These are phyloP conservation scores for Tulasnella sp. DNA, from an alignment of 768 basidiomycete genomes.

Conservation along the genomic window DNA sequence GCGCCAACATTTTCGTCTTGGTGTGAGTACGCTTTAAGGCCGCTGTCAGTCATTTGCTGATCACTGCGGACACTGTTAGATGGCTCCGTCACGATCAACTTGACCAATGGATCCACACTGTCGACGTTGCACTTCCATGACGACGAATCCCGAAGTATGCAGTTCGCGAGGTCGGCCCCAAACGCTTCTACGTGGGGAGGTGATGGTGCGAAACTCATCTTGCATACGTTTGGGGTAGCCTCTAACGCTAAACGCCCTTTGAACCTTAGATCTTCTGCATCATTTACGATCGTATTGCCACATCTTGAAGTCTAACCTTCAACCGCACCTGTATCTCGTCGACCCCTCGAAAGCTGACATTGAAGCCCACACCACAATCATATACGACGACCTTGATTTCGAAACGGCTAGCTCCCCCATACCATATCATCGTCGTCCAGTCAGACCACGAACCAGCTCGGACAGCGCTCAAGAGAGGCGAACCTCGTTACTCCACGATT, in stretches of 20 bases:
- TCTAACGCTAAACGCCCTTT: neutral
- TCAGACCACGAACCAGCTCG: constrained; percentile 19
- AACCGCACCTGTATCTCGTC: constrained; percentile 75
- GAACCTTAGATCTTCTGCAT: constrained; percentile 46
- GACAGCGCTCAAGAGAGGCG: neutral
- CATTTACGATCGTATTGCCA: constrained; percentile 67
- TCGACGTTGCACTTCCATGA: constrained; percentile 94
- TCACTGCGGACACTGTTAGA: constrained; percentile 36
- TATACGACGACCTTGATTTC: constrained; percentile 77
- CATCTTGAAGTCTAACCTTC: constrained; percentile 72
- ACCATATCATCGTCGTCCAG: constrained; percentile 68
- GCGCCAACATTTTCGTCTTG: constrained; percentile 76
- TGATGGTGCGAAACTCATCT: constrained; percentile 2
- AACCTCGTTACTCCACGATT: constrained; percentile 67
- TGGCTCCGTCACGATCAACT: constrained; percentile 79
- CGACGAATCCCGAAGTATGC: constrained; percentile 71
- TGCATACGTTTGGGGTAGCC: neutral
- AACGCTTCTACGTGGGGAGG: constrained; percentile 18
- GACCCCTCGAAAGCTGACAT: constrained; percentile 90
- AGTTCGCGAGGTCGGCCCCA: neutral
- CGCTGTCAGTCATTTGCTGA: constrained; percentile 21
- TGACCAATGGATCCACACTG: constrained; percentile 71
- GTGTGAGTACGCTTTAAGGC: constrained; percentile 39
- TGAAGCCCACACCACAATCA: constrained; percentile 74
- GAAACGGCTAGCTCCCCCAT: constrained; percentile 73